Evolutionary conservation across 2,329 filamentous ascomycete species (phyloP), one percentile per base, ranked within the genome.

Genomic region (Exophiala oligosperma): DNA sequence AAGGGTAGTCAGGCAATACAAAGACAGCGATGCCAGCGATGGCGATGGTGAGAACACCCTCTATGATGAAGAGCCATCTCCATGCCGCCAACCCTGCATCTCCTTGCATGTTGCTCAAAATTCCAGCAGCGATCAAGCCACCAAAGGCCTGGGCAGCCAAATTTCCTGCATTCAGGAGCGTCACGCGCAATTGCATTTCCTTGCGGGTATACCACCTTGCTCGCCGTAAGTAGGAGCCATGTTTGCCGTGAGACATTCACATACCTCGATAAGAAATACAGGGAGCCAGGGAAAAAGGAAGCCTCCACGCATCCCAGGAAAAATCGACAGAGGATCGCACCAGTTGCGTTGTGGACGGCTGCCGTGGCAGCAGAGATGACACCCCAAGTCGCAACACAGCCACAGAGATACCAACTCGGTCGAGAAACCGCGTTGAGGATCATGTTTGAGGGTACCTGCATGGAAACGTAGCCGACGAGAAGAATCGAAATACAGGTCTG

Each of bases 1-100:
- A 77, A 2, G 88, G 87, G 62, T 88, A 88, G 68, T 90, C 84
- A 0, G 87, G 87, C 8, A 91, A 74, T 28, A 90, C 65, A 46
- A 78, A 68, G 51, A 74, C 70, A 1, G 74, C 73, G 6, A 73
- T 56, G 29, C 37, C 3, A 7, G 75, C 77, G 56, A 78, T 70
- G 2, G 68, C 66, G 14, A 79, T 71, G 2, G 77, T 78, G 17
- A 75, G 71, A 26, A 73, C 72, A 11, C 84, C 82, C 62, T 85
- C 82, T 46, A 86, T 72, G 35, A 78, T 74, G 70, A 84, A 85
- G 0, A 85, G 74, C 83, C 83, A 86, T 48, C 82, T 73, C 84
- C 84, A 86, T 0, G 81, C 82, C 0, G 77, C 72, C 51, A 84
- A 77, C 1, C 82, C 82, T 7, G 79, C 67, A 2, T 77, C 73